Base-by-base conservation (phyloP, 257 asterid genomes). In the Handroanthus guayacan region DNA sequence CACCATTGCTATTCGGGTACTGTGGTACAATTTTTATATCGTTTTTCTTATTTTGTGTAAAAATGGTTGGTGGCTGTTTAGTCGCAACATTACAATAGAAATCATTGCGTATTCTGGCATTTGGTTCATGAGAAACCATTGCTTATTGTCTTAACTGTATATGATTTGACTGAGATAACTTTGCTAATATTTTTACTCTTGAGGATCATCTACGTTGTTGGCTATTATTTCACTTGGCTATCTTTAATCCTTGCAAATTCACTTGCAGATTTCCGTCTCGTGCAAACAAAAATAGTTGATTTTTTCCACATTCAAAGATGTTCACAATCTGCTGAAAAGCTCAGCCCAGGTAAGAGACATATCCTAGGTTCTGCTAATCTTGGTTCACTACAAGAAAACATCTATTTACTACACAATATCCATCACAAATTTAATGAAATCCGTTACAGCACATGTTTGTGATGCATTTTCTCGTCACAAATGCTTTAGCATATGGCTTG, bases 201-300 rank as follows among this genome's bases (percentile, higher is more conserved):
- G 65, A 18, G n/a, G 31, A 63, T 37, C 50, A 11, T 62, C 5
- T 38, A 13, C 5, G 31, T 47, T 25, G 36, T 57, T 43, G 11
- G 60, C 17, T 12, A 57, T 44, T 43, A 17, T 12, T 18, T 67
- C 45, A 62, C 4, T 17, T 8, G n/a, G 34, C 12, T 5, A 5
- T 50, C 12, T 10, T 55, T 64, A 57, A 67, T 5, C 9, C 18
- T 50, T 16, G 16, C 48, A 39, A n/a, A 20, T 62, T 76, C 55
- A 14, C 9, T 16, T 82, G 88, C 96, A 95, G 98, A 67, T 6
- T 84, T 89, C 78, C 90, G 96, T 55, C 87, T 92, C 0, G 83
- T 93, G 36, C 99, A 95, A 74, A 95, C 98, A 45, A 95, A 89
- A 80, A 95, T 95, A 48, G 81, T 91, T 10, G 97, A 95, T 62